Evolutionary conservation across 2,329 filamentous ascomycete species (phyloP).

Genomic region (Corinectria fuckeliana): DNA sequence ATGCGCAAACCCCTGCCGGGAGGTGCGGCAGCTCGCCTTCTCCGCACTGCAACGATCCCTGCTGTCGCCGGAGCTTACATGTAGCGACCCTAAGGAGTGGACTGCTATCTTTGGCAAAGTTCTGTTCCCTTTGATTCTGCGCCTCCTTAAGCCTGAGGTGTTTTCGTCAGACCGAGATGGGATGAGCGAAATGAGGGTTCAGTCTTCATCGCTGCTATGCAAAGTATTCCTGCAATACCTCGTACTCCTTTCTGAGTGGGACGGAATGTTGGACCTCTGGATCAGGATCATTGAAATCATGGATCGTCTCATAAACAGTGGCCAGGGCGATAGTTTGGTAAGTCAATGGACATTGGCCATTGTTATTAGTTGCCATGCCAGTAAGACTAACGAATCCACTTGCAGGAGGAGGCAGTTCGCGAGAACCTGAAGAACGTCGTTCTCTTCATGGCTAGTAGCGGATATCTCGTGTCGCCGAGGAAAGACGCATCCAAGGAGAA

Average conservation of each 20-base stretch:
- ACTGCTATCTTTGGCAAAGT: slow-evolving; percentile 94
- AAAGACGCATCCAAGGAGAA: slow-evolving; percentile 61
- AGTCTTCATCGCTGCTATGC: slow-evolving; percentile 88
- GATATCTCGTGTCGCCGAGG: slow-evolving; percentile 77
- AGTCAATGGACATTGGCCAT: slow-evolving; percentile 43
- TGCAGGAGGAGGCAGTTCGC: slow-evolving; percentile 88
- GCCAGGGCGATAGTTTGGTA: slow-evolving; percentile 87
- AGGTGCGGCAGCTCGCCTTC: slow-evolving; percentile 89
- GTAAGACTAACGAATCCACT: slow-evolving; percentile 18
- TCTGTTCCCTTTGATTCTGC: slow-evolving; percentile 86
- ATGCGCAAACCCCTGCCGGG: slow-evolving; percentile 92
- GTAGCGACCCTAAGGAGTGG: slow-evolving; percentile 89
- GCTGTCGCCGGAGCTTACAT: slow-evolving; percentile 82
- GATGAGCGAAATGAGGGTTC: slow-evolving; percentile 94
- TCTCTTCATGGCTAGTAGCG: slow-evolving; percentile 91
- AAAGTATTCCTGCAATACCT: slow-evolving; percentile 97
- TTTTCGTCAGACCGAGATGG: slow-evolving; percentile 89
- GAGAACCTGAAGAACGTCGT: slow-evolving; percentile 97
- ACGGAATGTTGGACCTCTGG: slow-evolving; percentile 92
- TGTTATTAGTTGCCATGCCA: background rate
- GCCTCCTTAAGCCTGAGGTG: slow-evolving; percentile 90
- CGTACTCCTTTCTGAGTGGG: slow-evolving; percentile 81
- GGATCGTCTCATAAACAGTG: slow-evolving; percentile 95
- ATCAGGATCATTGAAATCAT: slow-evolving; percentile 90
- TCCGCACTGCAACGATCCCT: slow-evolving; percentile 84